Evolutionary conservation across 305 asterid genomes (phyloP).

Genomic region (Fraxinus velutina): DNA sequence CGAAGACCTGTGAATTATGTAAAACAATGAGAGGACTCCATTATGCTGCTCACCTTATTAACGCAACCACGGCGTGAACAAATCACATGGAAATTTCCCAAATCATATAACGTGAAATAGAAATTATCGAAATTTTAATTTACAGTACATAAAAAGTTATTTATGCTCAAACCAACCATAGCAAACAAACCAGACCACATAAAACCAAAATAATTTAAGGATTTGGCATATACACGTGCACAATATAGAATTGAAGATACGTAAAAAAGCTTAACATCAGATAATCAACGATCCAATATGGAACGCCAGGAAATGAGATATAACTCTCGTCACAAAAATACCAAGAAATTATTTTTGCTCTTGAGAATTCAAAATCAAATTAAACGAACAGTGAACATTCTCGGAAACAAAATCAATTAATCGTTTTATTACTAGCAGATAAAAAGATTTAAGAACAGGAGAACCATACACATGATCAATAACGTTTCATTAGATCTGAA

Average conservation of each 20-base stretch:
- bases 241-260: background rate
- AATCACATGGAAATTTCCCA: background rate
- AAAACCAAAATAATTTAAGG: background rate
- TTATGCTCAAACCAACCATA: background rate
- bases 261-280: background rate
- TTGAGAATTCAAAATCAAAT: background rate
- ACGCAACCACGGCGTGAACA: background rate
- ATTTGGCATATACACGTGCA: background rate
- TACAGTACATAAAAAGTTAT: background rate
- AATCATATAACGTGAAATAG: background rate
- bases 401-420: background rate
- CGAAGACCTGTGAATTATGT: slow-evolving; percentile 41
- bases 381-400: background rate
- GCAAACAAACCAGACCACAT: background rate
- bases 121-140: background rate
- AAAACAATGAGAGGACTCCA: background rate
- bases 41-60: background rate
- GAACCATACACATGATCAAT: background rate
- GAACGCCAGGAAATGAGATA: background rate
- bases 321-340: background rate
- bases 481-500: slow-evolving; percentile 1
- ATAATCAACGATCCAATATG: background rate
- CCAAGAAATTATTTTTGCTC: background rate
- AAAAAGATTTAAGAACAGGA: background rate
- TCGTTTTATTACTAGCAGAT: background rate